Evolutionary conservation across 164 flowering plant genomes (phyloP).

Genomic region (Macadamia integrifolia): DNA sequence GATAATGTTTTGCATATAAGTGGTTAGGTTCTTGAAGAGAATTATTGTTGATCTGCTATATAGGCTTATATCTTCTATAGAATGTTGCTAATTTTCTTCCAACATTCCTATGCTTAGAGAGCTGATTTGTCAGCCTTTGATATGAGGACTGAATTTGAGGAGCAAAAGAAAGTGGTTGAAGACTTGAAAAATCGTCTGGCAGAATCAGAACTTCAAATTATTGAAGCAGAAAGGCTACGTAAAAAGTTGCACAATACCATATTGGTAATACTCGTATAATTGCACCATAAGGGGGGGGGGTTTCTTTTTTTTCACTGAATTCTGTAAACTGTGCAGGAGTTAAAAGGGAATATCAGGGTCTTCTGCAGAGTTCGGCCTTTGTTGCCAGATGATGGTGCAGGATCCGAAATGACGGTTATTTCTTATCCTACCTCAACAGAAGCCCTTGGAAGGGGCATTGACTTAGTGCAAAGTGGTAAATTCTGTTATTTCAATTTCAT

Average conservation of each 20-base stretch:
- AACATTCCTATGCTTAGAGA: conserved; percentile 30
- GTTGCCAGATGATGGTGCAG: conserved; percentile 63
- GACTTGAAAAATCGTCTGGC: conserved; percentile 58
- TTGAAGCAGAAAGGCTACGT: conserved; percentile 82
- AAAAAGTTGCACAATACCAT: conserved; percentile 90
- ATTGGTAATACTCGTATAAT: conserved; percentile 38
- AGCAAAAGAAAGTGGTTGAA: conserved; percentile 37
- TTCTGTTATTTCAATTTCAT: background rate
- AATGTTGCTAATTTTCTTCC: background rate
- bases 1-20: too few species aligned
- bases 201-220: conserved; percentile 66
- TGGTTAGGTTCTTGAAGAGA: too few species aligned
- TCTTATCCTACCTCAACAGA: conserved; percentile 74
- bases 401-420: conserved; percentile 44
- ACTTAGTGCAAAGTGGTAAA: conserved; percentile 72
- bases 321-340: conserved; percentile 49
- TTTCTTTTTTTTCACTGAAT: conserved; percentile 1
- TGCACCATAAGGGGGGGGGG: background rate
- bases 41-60: too few species aligned
- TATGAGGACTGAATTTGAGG: conserved; percentile 53
- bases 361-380: conserved; percentile 95
- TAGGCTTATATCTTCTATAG: background rate
- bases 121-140: conserved; percentile 53
- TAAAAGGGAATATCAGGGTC: conserved; percentile 95
- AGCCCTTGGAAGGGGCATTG: conserved; percentile 71